Evolutionary conservation across 139 green algal species (phyloP), one percentile per base, ranked within the genome.

Genomic region (Nannochloris sp.): DNA sequence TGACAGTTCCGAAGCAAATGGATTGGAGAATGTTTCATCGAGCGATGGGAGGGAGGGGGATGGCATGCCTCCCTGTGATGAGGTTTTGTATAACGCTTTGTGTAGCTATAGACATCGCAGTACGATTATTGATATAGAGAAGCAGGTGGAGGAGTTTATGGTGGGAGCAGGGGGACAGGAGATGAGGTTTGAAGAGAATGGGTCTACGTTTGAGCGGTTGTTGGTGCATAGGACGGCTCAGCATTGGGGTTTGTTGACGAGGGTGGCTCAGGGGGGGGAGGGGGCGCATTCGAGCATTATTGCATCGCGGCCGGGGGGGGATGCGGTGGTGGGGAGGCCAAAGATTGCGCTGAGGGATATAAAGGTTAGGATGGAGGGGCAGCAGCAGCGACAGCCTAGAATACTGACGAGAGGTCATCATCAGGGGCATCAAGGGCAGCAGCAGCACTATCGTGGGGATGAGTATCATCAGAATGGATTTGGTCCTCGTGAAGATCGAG

Each of bases 181-280:
- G 33, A 40, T 40, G 33, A 13, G 33, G 33, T 40, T 40, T 40
- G 33, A 40, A 40, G 33, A 40, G 33, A 40, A 40, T 40, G 33
- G 33, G 33, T 12, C 33, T 6, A 40, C 33, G 8, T 40, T 40
- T 40, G 33, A 53, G 46, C 56, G 76, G 8, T 51, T 82, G 55
- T 61, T 82, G 17, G 69, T 61, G 2, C 76, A 82, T 45, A 62
- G 73, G 33, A 72, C 66, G 23, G 73, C 76, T 0, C 76, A 82
- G 55, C 75, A 81, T 71, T 82, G 75, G 62, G 73, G 76, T 4
- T 64, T 82, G 33, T 72, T 76, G n/a, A 82, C 76, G 8, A 40
- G 33, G n/a, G 60, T 58, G 2, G 81, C 73, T 14, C 29, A 78
- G n/a, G 69, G 57, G 16, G 46, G 16, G 9, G 63, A 77, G 0